Evolutionary conservation across 176 grass and related monocot genomes (phyloP).

Genomic region (Neostapfia colusana): DNA sequence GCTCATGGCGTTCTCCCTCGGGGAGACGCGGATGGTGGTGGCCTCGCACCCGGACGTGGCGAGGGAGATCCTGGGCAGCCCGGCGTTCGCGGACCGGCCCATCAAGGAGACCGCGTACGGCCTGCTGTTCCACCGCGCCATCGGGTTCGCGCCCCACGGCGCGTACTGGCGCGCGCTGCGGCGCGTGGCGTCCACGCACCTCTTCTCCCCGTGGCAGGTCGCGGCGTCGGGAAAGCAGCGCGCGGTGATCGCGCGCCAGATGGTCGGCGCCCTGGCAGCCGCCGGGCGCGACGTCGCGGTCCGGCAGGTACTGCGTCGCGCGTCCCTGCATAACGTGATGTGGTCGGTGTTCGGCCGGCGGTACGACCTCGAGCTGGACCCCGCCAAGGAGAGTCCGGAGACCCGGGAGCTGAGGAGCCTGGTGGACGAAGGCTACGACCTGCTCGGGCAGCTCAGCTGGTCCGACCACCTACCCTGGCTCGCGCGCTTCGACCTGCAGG

Average conservation of each 20-base stretch:
- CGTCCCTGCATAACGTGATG: constrained; percentile 80
- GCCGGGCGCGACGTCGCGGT: constrained; percentile 28
- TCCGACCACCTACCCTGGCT: constrained; percentile 85
- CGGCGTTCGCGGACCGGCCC: constrained; percentile 71
- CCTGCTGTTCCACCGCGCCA: constrained; percentile 77
- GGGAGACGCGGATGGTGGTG: constrained; percentile 55
- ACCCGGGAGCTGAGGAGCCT: constrained; percentile 50
- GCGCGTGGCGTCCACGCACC: constrained; percentile 53
- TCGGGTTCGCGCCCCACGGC: constrained; percentile 77
- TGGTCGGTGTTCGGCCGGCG: constrained; percentile 75
- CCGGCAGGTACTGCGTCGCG: constrained; percentile 51
- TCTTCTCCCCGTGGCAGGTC: constrained; percentile 69
- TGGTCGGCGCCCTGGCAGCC: constrained; percentile 39
- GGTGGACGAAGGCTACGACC: constrained; percentile 86
- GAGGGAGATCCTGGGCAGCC: constrained; percentile 54
- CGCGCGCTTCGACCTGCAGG: constrained; percentile 62
- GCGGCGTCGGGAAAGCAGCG: constrained; percentile 43
- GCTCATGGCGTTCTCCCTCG: constrained; percentile 67
- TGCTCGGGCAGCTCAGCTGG: constrained; percentile 81
- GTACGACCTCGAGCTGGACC: constrained; percentile 50
- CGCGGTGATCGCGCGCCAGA: constrained; percentile 54
- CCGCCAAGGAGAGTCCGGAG: constrained; percentile 43
- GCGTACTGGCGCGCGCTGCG: constrained; percentile 76
- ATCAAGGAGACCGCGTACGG: constrained; percentile 69
- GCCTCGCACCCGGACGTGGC: constrained; percentile 71